A percentile compares a stretch with the other conserved stretches of the same genome.
Conservation (phyloP, 306 rosid genomes). For the Prosopis cineraria region DNA sequence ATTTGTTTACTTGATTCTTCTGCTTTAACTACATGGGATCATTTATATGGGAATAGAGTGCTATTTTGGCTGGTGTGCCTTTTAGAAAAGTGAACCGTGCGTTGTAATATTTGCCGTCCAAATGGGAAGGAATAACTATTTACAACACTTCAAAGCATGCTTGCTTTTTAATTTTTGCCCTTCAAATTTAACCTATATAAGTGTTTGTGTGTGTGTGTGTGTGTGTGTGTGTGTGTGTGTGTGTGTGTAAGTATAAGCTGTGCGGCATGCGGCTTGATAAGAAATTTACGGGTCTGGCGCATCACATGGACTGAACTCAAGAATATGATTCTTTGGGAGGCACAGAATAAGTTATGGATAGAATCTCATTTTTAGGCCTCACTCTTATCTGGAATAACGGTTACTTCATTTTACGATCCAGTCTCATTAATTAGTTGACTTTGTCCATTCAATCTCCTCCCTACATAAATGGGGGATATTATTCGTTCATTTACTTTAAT, state of each 20-base stretch:
- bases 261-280: neutral
- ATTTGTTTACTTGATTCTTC: neutral
- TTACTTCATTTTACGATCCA: neutral
- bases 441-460: neutral
- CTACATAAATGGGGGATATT: neutral
- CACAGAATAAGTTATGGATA: neutral
- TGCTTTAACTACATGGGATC: neutral
- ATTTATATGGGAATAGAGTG: neutral
- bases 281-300: conserved; percentile 2
- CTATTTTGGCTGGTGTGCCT: neutral
- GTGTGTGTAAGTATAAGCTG: no score
- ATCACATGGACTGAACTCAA: neutral
- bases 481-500: neutral
- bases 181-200: no score
- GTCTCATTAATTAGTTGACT: neutral
- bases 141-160: no score
- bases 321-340: conserved; percentile 21
- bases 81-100: no score
- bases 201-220: no score
- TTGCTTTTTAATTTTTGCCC: no score
- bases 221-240: no score
- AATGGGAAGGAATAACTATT: no score
- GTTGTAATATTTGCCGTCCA: no score
- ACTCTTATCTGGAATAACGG: neutral
- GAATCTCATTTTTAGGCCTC: neutral